Percentiles rank a stretch among this genome's conserved stretches.
phyloP scores from a whole-genome alignment of 169 alveolate genomes.

The Plasmodium vivax region DNA sequence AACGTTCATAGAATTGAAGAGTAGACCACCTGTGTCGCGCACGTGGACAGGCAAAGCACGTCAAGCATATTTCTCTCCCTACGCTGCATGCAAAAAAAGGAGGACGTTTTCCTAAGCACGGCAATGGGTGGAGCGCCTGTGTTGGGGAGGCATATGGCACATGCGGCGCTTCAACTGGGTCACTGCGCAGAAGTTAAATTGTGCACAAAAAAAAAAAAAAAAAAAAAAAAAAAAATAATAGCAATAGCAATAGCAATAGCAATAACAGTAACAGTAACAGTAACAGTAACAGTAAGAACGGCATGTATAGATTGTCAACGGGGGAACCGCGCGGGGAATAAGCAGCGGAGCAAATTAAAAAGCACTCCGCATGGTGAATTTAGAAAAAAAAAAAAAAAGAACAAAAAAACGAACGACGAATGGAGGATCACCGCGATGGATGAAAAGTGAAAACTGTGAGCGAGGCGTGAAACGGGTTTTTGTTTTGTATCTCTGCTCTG shows the following conservation, averaged over 20 bases:
- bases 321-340: neutral
- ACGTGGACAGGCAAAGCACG: neutral
- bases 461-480: neutral
- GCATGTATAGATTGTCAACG: neutral
- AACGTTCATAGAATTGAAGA: neutral
- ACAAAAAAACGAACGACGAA: neutral
- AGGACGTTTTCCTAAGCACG: neutral
- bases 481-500: neutral
- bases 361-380: neutral
- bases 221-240: neutral
- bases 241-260: neutral
- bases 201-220: conserved; percentile 2
- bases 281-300: neutral
- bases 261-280: neutral
- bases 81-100: neutral
- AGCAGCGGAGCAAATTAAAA: neutral
- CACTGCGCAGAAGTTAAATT: neutral
- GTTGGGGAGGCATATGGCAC: neutral
- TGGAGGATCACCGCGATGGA: neutral
- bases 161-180: neutral
- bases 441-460: neutral
- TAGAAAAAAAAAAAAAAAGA: neutral
- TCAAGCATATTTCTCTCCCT: neutral
- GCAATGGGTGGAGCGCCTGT: neutral
- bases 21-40: neutral